Evolutionary conservation across 495 filamentous ascomycete species (phyloP), one percentile per base, ranked within the genome.

Genomic region (Aspergillus cavernicola): DNA sequence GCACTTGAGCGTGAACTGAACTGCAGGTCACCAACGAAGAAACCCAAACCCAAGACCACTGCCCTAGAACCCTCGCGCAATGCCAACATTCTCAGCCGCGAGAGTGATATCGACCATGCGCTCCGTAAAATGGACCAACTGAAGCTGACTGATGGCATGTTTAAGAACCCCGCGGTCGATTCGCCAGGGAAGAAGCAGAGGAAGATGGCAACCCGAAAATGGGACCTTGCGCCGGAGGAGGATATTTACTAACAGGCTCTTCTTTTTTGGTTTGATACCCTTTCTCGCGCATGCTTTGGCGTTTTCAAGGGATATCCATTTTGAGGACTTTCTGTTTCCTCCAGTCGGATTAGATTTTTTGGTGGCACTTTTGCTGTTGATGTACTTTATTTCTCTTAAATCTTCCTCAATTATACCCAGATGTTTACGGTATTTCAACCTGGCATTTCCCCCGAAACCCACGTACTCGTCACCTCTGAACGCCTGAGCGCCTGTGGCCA

Each of bases 181-280:
- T 66, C 73, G 2, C 66, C 70, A 1, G 63, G 55, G n/a, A 70
- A 77, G 63, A 81, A 77, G 24, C 24, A 28, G 31, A 33, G 12
- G 52, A 81, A 82, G 60, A 68, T 84, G 63, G 74, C 74, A 5
- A 72, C 76, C 2, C 66, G 79, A 51, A 82, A 79, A 58, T 82
- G 75, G 73, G 81, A 83, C 59, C 57, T 83, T 57, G 76, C 67
- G 19, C 76, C 80, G 11, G 80, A 82, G 57, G 74, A 72, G n/a
- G 74, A 80, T 37, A 60, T 75, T 18, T 78, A 65, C 8, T 39
- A 20, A 18, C 6, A 12, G 20, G 16, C 11, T 35, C 2, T 20
- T 28, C 20, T 33, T 16, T 11, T 29, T 28, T 37, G 6, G 9
- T 36, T 42, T 28, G 19, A 3, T 24, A 26, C 2, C 10, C 22